phyloP scores from a whole-genome alignment of 2,329 filamentous ascomycete genomes.

The Colletotrichum viniferum region DNA sequence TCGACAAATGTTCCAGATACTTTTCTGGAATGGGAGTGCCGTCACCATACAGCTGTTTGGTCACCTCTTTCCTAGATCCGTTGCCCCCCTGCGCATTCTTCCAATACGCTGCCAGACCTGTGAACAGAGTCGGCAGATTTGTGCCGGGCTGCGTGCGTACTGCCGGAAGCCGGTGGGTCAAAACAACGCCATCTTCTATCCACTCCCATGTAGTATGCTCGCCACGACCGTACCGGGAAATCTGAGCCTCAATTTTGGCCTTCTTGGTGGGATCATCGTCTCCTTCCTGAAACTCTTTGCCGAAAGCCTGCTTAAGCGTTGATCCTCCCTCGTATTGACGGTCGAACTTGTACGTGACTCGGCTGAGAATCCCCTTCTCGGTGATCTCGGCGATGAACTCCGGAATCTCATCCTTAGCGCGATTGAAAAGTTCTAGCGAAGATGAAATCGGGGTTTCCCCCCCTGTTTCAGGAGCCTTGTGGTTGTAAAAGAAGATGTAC shows the following conservation, averaged over 20 bases:
- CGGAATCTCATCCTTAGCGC: conserved; percentile 48
- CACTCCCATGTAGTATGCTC: conserved; percentile 53
- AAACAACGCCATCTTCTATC: conserved; percentile 43
- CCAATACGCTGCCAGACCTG: conserved; percentile 48
- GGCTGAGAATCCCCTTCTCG: conserved; percentile 42
- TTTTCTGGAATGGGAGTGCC: conserved; percentile 50
- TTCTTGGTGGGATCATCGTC: conserved; percentile 45
- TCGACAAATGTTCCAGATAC: conserved; percentile 42
- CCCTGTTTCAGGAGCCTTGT: conserved; percentile 39
- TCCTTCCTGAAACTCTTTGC: conserved; percentile 47
- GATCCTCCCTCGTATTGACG: conserved; percentile 50
- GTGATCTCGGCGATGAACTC: conserved; percentile 47
- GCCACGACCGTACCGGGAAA: conserved; percentile 48
- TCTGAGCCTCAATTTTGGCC: conserved; percentile 53
- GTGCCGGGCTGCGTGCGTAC: conserved; percentile 51
- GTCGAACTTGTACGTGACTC: conserved; percentile 45
- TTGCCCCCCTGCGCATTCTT: conserved; percentile 30
- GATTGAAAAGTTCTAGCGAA: conserved; percentile 49
- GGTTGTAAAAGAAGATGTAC: conserved; percentile 54
- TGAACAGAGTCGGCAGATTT: conserved; percentile 49
- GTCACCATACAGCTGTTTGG: conserved; percentile 47
- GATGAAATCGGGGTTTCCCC: conserved; percentile 51
- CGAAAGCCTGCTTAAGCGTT: conserved; percentile 47
- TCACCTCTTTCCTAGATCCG: conserved; percentile 32
- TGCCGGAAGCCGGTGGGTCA: conserved; percentile 49